Percentiles rank a stretch among this genome's conserved stretches.
phyloP scores from a whole-genome alignment of 495 filamentous ascomycete genomes.

The Hypoxylon lienhwacheense region DNA sequence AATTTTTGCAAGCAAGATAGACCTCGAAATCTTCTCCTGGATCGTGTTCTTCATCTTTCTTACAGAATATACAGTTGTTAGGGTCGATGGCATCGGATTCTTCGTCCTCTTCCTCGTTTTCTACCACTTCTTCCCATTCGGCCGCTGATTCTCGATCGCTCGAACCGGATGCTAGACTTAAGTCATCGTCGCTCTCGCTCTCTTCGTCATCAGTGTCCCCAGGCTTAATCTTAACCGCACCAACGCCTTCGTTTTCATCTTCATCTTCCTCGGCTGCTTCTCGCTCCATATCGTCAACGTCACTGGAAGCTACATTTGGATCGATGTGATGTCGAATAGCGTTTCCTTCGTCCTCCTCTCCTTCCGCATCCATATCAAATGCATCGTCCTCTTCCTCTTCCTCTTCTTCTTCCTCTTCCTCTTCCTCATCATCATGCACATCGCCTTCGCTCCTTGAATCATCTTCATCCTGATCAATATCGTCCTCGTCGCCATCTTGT shows the following conservation, averaged over 20 bases:
- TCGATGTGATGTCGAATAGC: conserved; percentile 21
- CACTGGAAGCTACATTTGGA: conserved; percentile 22
- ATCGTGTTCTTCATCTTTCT: conserved; percentile 81
- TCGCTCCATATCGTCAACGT: conserved; percentile 45
- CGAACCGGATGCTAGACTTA: conserved; percentile 46
- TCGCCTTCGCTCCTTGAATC: conserved; percentile 43
- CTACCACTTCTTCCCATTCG: conserved; percentile 68
- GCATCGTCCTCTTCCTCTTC: conserved; percentile 48
- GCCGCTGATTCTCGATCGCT: conserved; percentile 59
- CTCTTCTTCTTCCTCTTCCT: conserved; percentile 41
- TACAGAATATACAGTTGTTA: conserved; percentile 77
- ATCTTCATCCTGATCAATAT: conserved; percentile 49
- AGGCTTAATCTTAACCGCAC: conserved; percentile 71
- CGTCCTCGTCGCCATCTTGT: conserved; percentile 38
- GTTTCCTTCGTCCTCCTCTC: conserved; percentile 52
- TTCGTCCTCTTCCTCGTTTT: conserved; percentile 69
- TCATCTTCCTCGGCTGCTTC: conserved; percentile 49
- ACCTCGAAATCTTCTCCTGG: conserved; percentile 86
- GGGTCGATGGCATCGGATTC: conserved; percentile 58
- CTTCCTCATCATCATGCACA: conserved; percentile 48
- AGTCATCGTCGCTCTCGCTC: conserved; percentile 40
- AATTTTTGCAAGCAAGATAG: conserved; percentile 76
- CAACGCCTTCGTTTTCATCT: conserved; percentile 65
- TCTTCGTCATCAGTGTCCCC: conserved; percentile 54
- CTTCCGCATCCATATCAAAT: conserved; percentile 39